Conservation (phyloP, 2,329 filamentous ascomycete species). For the Exophiala alcalophila region DNA sequence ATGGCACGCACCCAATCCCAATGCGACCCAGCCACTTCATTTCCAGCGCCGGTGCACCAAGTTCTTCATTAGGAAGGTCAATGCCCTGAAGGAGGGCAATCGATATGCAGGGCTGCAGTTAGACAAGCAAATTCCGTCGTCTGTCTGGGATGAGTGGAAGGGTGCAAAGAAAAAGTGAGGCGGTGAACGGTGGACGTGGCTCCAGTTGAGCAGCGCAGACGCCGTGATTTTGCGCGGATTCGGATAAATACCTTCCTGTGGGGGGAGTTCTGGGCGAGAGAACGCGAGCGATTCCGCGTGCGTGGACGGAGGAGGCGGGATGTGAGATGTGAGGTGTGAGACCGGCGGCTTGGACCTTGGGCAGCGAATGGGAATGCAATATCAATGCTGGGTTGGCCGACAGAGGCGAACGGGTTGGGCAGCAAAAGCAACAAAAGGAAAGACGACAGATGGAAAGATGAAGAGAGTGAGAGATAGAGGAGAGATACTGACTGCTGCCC, state of each 20-base stretch:
- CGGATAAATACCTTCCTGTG: constrained; percentile 10
- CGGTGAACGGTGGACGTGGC: constrained; percentile 27
- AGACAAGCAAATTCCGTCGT: constrained; percentile 16
- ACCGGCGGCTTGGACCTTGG: too few species aligned
- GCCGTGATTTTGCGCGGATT: constrained; percentile 18
- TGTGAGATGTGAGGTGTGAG: neutral
- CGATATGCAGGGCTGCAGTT: constrained; percentile 19
- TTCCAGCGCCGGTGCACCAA: constrained; percentile 18
- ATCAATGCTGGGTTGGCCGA: neutral
- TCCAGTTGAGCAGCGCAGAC: constrained; percentile 19
- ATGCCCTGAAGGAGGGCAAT: constrained; percentile 11
- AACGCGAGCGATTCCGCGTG: neutral
- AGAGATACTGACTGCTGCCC: too few species aligned
- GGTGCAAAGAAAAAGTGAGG: constrained; percentile 14
- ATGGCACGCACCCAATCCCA: constrained; percentile 20
- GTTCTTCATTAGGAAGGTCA: constrained; percentile 22
- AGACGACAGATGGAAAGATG: too few species aligned
- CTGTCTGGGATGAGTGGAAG: constrained; percentile 22
- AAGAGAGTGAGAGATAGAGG: too few species aligned
- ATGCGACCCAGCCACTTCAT: constrained; percentile 26
- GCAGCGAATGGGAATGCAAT: constrained; percentile 7
- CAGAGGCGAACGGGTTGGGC: too few species aligned
- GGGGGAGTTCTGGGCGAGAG: constrained; percentile 4
- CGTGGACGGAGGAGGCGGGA: neutral
- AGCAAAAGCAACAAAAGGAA: too few species aligned